These are phyloP conservation scores for Pseudogymnoascus sp. DNA, from an alignment of 2,329 filamentous ascomycete species.

Conservation along the genomic window DNA sequence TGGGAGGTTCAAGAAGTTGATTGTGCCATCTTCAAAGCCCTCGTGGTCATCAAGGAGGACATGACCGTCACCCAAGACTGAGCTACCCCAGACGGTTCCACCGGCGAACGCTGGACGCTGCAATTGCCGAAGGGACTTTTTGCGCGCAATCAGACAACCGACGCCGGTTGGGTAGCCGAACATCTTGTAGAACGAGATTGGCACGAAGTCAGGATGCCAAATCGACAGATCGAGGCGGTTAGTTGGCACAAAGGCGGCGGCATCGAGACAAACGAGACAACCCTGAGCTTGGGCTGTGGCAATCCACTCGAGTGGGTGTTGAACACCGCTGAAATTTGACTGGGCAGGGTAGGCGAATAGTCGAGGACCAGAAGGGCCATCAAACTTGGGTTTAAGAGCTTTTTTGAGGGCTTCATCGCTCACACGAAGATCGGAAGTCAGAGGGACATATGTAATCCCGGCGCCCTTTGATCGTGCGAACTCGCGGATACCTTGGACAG, in stretches of 20 bases:
- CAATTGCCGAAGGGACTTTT: slow-evolving; percentile 28
- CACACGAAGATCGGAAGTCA: slow-evolving; percentile 27
- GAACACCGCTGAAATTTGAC: slow-evolving; percentile 39
- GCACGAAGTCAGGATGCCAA: slow-evolving; percentile 34
- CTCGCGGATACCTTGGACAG: slow-evolving; percentile 34
- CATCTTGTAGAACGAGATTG: slow-evolving; percentile 37
- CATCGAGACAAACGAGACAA: slow-evolving; percentile 37
- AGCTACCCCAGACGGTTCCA: slow-evolving; percentile 32
- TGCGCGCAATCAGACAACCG: slow-evolving; percentile 33
- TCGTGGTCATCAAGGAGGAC: slow-evolving; percentile 24
- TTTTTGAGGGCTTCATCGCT: slow-evolving; percentile 22
- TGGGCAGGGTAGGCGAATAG: slow-evolving; percentile 41
- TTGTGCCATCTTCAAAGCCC: slow-evolving; percentile 36
- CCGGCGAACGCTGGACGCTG: slow-evolving; percentile 35
- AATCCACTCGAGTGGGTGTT: slow-evolving; percentile 35
- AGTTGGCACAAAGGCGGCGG: slow-evolving; percentile 36
- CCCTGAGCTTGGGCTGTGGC: slow-evolving; percentile 31
- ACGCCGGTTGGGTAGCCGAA: slow-evolving; percentile 38
- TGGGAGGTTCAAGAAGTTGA: slow-evolving; percentile 35
- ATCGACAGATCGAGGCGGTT: slow-evolving; percentile 29
- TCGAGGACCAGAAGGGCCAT: slow-evolving; percentile 18
- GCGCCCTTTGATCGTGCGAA: slow-evolving; percentile 28
- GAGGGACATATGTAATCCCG: slow-evolving; percentile 28
- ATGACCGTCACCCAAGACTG: slow-evolving; percentile 30
- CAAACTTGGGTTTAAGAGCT: slow-evolving; percentile 19